Percentiles rank a stretch among this genome's conserved stretches.
phyloP scores from a whole-genome alignment of 2,329 filamentous ascomycete species.

The Biscogniauxia sp. region DNA sequence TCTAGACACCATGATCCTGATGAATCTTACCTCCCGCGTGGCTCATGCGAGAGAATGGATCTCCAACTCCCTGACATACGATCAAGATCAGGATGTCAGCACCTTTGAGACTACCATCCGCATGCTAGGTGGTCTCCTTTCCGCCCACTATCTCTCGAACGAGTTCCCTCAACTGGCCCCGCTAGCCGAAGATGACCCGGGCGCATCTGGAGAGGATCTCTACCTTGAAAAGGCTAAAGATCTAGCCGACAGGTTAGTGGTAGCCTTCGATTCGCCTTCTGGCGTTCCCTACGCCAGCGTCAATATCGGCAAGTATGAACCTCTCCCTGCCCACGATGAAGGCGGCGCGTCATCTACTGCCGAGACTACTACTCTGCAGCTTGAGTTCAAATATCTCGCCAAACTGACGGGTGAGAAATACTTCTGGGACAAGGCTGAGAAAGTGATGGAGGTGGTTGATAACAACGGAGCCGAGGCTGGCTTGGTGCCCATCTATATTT shows the following conservation, averaged over 20 bases:
- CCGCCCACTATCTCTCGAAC: conserved; percentile 91
- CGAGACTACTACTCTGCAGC: conserved; percentile 86
- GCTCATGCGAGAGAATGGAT: conserved; percentile 88
- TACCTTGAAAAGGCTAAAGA: conserved; percentile 96
- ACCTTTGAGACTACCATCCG: conserved; percentile 98
- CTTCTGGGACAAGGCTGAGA: conserved; percentile 91
- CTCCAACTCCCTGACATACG: conserved; percentile 73
- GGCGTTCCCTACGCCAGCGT: conserved; percentile 90
- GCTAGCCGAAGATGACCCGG: conserved; percentile 67
- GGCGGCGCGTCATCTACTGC: conserved; percentile 89
- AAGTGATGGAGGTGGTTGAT: conserved; percentile 88
- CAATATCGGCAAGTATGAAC: conserved; percentile 74
- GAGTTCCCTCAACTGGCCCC: conserved; percentile 78
- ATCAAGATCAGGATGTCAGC: conserved; percentile 93
- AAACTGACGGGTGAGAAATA: conserved; percentile 89
- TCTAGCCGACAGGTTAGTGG: conserved; percentile 79
- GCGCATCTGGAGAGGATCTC: conserved; percentile 77
- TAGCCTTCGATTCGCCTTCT: conserved; percentile 82
- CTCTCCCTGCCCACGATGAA: conserved; percentile 79
- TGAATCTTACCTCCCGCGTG: conserved; percentile 90
- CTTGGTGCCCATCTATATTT: conserved; percentile 87
- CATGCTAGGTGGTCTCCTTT: conserved; percentile 90
- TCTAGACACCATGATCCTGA: conserved; percentile 94
- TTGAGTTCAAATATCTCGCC: conserved; percentile 96
- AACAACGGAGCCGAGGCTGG: conserved; percentile 76